Conservation (phyloP, 83 land plant genomes). For the Isoetes engelmannii region DNA sequence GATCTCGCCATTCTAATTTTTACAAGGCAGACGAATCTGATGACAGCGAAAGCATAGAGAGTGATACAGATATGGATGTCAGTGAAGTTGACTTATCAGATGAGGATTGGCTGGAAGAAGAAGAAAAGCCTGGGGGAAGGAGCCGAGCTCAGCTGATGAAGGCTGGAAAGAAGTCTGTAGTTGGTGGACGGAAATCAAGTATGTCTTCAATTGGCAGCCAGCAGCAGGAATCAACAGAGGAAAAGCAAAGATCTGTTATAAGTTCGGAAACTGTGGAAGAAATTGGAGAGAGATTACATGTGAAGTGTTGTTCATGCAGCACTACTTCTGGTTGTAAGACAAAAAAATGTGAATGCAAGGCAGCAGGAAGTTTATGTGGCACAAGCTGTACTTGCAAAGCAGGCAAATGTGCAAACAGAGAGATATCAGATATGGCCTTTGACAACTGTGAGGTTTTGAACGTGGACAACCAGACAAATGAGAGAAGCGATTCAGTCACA, state of each 20-base stretch:
- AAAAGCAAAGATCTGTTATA: background rate
- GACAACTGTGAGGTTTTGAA: slow-evolving; percentile 1
- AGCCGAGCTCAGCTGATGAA: background rate
- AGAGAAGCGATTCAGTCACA: slow-evolving; percentile 9
- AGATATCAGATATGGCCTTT: background rate
- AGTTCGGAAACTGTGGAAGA: background rate
- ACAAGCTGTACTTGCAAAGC: slow-evolving; percentile 51
- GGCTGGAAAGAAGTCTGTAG: slow-evolving; percentile 9
- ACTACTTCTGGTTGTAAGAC: slow-evolving; percentile 64
- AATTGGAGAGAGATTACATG: background rate
- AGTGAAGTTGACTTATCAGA: slow-evolving; percentile 25
- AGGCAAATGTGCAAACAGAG: slow-evolving; percentile 67
- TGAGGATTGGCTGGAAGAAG: slow-evolving; percentile 40
- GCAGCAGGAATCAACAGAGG: background rate
- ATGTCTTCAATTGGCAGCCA: background rate
- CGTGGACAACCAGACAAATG: slow-evolving; percentile 9
- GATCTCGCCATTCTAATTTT: background rate
- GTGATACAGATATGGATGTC: slow-evolving; percentile 41
- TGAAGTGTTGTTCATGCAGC: slow-evolving; percentile 61
- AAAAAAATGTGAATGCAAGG: slow-evolving; percentile 68
- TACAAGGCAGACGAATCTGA: slow-evolving; percentile 19
- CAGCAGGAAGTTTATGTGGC: slow-evolving; percentile 48
- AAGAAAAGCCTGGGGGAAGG: slow-evolving; percentile 21
- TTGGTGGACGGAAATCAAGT: slow-evolving; percentile 10
- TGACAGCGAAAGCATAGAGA: slow-evolving; percentile 70